phyloP scores from a whole-genome alignment of 257 asterid species.

The Ligustrum vulgare region DNA sequence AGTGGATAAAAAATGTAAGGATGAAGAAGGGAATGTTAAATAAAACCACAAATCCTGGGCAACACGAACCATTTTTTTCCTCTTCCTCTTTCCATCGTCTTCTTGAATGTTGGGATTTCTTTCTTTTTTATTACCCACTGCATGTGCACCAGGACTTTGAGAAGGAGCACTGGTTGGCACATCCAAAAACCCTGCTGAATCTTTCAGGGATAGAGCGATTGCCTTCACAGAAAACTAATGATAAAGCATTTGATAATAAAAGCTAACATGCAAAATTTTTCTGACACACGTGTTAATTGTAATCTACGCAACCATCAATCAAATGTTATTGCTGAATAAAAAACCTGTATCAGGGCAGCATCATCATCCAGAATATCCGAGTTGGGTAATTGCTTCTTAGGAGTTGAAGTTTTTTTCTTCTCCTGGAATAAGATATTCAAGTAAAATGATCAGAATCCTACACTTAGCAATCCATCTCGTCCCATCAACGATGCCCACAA shows the following conservation, averaged over 20 bases:
- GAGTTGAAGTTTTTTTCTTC: conserved; percentile 41
- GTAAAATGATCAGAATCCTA: conserved; percentile 1
- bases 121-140: conserved; percentile 25
- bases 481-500: conserved; percentile 2
- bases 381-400: conserved; percentile 49
- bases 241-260: background rate
- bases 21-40: conserved; percentile 17
- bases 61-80: conserved; percentile 62
- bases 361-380: conserved; percentile 69
- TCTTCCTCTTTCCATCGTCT: conserved; percentile 55
- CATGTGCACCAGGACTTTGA: conserved; percentile 25
- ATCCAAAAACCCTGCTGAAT: conserved; percentile 42
- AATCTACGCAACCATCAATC: background rate
- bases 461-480: conserved; percentile 12
- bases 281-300: conserved; percentile 1
- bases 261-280: conserved; percentile 8
- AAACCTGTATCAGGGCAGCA: conserved; percentile 75
- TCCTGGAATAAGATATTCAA: conserved; percentile 42
- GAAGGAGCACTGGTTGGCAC: conserved; percentile 23
- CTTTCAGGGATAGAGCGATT: conserved; percentile 80
- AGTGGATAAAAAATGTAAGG: conserved; percentile 16
- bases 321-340: conserved; percentile 7
- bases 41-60: conserved; percentile 23
- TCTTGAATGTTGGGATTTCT: conserved; percentile 32
- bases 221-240: conserved; percentile 52